A percentile compares a stretch with the other conserved stretches of the same genome.
These are phyloP conservation scores for Alternaria conjuncta DNA, from an alignment of 2,329 filamentous ascomycete species.

Conservation along the genomic window DNA sequence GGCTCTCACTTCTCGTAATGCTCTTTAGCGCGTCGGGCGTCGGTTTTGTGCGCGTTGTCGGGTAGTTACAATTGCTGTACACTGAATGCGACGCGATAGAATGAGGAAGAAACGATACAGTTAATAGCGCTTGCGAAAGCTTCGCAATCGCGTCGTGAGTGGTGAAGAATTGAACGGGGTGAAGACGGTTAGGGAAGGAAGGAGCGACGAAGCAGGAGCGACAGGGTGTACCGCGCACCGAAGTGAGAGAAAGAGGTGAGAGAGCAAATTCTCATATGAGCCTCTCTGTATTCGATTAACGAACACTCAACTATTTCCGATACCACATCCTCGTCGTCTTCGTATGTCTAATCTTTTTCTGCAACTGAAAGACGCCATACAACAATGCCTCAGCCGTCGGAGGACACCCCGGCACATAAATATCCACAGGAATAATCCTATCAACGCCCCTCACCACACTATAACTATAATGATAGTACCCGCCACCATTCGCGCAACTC, in stretches of 20 bases:
- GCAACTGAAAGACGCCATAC: conserved; percentile 74
- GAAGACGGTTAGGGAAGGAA: too few species aligned
- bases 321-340: conserved; percentile 65
- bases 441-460: conserved; percentile 78
- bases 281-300: too few species aligned
- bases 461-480: conserved; percentile 88
- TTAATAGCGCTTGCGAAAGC: too few species aligned
- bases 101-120: not conserved
- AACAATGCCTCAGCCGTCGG: conserved; percentile 63
- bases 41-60: not conserved
- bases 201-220: too few species aligned
- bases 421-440: conserved; percentile 78
- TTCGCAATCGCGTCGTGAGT: too few species aligned
- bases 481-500: conserved; percentile 81
- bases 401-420: conserved; percentile 79
- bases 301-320: conserved; percentile 51
- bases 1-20: not conserved
- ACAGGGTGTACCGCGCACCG: not conserved
- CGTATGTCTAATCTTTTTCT: conserved; percentile 74
- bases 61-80: not conserved
- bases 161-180: too few species aligned
- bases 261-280: too few species aligned
- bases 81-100: not conserved
- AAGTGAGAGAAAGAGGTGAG: not conserved
- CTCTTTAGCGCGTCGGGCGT: not conserved